Evolutionary conservation across 495 filamentous ascomycete genomes (phyloP).

Genomic region (Aspergillus panamensis): DNA sequence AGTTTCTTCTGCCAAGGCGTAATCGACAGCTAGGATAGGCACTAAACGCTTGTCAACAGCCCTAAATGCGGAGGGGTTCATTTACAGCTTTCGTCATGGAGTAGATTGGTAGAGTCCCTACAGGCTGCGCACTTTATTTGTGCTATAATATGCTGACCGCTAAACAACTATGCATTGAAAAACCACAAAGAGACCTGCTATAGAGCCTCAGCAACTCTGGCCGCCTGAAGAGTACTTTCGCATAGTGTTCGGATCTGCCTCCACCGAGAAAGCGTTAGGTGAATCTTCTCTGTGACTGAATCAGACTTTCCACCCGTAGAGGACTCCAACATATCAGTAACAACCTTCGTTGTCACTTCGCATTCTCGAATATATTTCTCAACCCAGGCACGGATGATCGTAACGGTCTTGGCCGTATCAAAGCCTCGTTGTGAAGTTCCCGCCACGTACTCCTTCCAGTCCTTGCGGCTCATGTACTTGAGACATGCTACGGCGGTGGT

Average conservation of each 20-base stretch:
- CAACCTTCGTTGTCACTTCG: conserved; percentile 22
- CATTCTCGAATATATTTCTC: conserved; percentile 23
- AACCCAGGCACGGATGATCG: conserved; percentile 27
- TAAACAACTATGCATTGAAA: background rate
- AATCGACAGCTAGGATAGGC: too few species aligned
- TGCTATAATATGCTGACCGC: too few species aligned
- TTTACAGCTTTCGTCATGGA: too few species aligned
- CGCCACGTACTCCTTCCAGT: conserved; percentile 33
- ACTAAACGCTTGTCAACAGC: too few species aligned
- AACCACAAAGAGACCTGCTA: background rate
- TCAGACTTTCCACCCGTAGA: too few species aligned
- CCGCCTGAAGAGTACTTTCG: conserved; percentile 8
- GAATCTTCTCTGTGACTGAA: conserved; percentile 15
- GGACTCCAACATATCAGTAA: background rate
- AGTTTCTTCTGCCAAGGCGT: too few species aligned
- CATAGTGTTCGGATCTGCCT: conserved; percentile 38
- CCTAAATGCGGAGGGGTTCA: too few species aligned
- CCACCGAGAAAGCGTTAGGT: conserved; percentile 38
- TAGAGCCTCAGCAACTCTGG: background rate
- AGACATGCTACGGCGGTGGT: conserved; percentile 54
- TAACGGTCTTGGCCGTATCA: conserved; percentile 18
- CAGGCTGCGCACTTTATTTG: too few species aligned
- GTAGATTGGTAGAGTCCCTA: too few species aligned
- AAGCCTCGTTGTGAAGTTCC: conserved; percentile 21
- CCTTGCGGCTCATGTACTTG: conserved; percentile 27